Base-by-base conservation (phyloP, 1,284 basidiomycete species). In the Boletus hoseneyae region DNA sequence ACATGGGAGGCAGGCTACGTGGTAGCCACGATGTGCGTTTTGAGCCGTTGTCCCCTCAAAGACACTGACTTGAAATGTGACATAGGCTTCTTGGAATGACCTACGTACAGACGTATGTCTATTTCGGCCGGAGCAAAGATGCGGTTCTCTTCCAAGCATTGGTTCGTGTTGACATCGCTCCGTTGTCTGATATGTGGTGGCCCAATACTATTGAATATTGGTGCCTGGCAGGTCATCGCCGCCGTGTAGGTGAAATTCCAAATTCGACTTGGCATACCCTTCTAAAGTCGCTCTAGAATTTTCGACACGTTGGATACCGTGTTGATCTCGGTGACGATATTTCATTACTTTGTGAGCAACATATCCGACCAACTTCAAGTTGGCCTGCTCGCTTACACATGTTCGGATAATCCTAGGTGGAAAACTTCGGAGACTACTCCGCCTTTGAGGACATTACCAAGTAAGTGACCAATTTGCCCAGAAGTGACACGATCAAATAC, bases 21-120 rank as follows among this genome's bases (percentile, higher is more conserved):
- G 29, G 19, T 45, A 19, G 11, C 35, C 21, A 56, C 53, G 9
- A 45, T 47, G 32, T 47, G 32, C 23, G 43, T 6, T 3, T 37
- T 15, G 18, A 21, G 29, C 6, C 15, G n/a, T 4, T 18, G 23
- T 18, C 25, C 16, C 33, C n/a, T 32, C 15, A 15, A n/a, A 12
- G 10, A 6, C 10, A 10, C 15, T 25, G 10, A 29, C 16, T 30
- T 39, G 25, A 40, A 16, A 4, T 5, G 6, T 16, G 35, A n/a
- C 12, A 12, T 25, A 53, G 45, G 49, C 33, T 56, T 23, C 44
- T 53, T n/a, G 47, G 56, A 15, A 34, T 23, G 10, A 45, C 53
- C 8, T 52, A 45, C 18, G 23, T 57, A 10, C 45, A 54, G 41
- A 42, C 45, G 21, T 45, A 32, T 27, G 6, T 47, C 32, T 53